These are phyloP conservation scores for Phaeosphaeriaceae sp. DNA, from an alignment of 2,329 filamentous ascomycete genomes.

Conservation along the genomic window DNA sequence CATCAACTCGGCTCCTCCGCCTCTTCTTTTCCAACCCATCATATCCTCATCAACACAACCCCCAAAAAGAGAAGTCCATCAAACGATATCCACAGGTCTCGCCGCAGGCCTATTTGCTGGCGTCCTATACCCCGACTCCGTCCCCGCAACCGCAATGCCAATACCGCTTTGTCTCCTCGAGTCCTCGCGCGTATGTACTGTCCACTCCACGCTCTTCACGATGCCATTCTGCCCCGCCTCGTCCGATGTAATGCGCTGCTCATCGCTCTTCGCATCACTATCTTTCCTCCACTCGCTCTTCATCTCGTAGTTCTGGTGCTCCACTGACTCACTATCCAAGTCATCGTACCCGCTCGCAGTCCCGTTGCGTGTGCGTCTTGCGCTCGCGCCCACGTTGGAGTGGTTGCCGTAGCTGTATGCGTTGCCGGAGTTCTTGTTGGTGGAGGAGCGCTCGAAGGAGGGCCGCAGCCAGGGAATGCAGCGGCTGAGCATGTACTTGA, in stretches of 20 bases:
- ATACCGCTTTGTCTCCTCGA: not conserved
- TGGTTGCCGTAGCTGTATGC: conserved; percentile 12
- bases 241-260: conserved; percentile 18
- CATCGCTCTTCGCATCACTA: conserved; percentile 25
- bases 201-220: conserved; percentile 31
- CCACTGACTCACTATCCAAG: conserved; percentile 12
- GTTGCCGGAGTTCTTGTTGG: conserved; percentile 15
- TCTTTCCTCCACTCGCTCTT: conserved; percentile 22
- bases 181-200: conserved; percentile 10
- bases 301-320: conserved; percentile 23
- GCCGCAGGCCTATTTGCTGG: conserved; percentile 7
- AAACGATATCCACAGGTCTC: conserved; percentile 16
- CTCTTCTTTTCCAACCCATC: not conserved
- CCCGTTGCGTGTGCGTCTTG: conserved; percentile 4
- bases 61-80: too few relatives aligned
- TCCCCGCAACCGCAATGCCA: not conserved
- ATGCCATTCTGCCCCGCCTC: conserved; percentile 15
- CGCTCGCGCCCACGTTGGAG: not conserved
- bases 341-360: conserved; percentile 18
- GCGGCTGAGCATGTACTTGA: conserved; percentile 22
- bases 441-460: conserved; percentile 10
- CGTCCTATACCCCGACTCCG: not conserved
- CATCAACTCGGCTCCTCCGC: not conserved
- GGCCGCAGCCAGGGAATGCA: conserved; percentile 22
- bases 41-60: not conserved